A percentile compares a stretch with the other conserved stretches of the same genome.
Conservation (phyloP, 495 filamentous ascomycete species). For the Podospora comata region DNA sequence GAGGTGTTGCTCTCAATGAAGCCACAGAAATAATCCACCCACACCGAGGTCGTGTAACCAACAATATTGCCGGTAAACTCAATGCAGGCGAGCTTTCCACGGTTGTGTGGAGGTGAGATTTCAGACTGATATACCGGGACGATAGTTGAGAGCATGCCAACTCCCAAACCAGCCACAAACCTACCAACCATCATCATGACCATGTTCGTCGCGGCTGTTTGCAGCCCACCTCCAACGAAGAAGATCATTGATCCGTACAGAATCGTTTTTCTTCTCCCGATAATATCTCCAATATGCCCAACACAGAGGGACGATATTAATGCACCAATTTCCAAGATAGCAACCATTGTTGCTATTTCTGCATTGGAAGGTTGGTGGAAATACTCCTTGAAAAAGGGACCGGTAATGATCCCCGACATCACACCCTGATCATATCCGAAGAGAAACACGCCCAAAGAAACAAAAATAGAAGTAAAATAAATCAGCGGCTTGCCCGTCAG, state of each 20-base stretch:
- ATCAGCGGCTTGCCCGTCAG: conserved; percentile 92
- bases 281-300: conserved; percentile 84
- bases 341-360: conserved; percentile 92
- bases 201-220: conserved; percentile 78
- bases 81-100: conserved; percentile 93
- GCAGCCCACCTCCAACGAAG: conserved; percentile 82
- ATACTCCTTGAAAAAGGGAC: conserved; percentile 81
- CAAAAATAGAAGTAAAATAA: conserved; percentile 97
- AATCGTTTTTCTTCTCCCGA: conserved; percentile 87
- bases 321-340: conserved; percentile 91
- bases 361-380: conserved; percentile 83
- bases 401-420: conserved; percentile 98
- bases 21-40: conserved; percentile 97
- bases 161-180: conserved; percentile 88
- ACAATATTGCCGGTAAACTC: conserved; percentile 97
- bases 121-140: conserved; percentile 98
- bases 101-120: conserved; percentile 93
- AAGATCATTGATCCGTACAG: conserved; percentile 92
- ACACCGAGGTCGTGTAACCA: conserved; percentile 93
- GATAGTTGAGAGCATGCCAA: conserved; percentile 92
- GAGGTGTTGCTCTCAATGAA: conserved; percentile 81
- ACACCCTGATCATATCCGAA: conserved; percentile 99
- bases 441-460: conserved; percentile 93
- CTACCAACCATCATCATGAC: conserved; percentile 89
- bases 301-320: conserved; percentile 88